Conservation (phyloP, 2,329 filamentous ascomycete genomes). For the Monosporascus ibericus region DNA sequence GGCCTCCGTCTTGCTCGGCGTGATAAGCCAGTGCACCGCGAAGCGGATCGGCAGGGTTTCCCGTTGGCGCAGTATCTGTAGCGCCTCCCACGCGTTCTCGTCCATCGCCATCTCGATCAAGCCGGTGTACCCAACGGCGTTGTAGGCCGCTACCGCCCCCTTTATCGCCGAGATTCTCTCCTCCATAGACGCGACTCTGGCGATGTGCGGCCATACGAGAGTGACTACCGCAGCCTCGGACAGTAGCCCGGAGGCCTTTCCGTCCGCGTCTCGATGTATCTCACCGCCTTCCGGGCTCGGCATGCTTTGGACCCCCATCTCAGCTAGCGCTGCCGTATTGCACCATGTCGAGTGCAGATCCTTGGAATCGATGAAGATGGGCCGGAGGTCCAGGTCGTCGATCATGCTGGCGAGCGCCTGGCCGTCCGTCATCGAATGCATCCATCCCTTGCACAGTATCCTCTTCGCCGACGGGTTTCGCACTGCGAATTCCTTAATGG, state of each 20-base stretch:
- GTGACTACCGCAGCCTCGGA: slow-evolving; percentile 47
- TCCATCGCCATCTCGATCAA: slow-evolving; percentile 56
- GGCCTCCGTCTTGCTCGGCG: slow-evolving; percentile 36
- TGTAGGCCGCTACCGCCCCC: slow-evolving; percentile 42
- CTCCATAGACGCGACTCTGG: slow-evolving; percentile 38
- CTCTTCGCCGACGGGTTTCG: slow-evolving; percentile 38
- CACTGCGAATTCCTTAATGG: slow-evolving; percentile 38
- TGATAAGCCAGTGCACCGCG: slow-evolving; percentile 51
- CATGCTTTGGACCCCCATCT: slow-evolving; percentile 41
- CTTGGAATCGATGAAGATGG: slow-evolving; percentile 51
- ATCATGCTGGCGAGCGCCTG: slow-evolving; percentile 42
- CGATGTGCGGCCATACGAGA: slow-evolving; percentile 49
- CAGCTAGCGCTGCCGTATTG: slow-evolving; percentile 43
- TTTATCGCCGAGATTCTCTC: slow-evolving; percentile 41
- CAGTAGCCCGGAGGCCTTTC: slow-evolving; percentile 44
- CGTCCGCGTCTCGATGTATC: slow-evolving; percentile 41
- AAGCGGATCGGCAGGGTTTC: slow-evolving; percentile 38
- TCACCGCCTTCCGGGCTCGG: slow-evolving; percentile 44
- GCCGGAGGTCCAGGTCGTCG: slow-evolving; percentile 44
- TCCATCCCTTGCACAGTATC: slow-evolving; percentile 49
- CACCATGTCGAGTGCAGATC: slow-evolving; percentile 53
- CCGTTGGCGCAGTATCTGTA: slow-evolving; percentile 33
- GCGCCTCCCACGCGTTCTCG: slow-evolving; percentile 45
- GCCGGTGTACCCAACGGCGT: slow-evolving; percentile 45
- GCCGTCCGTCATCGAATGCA: slow-evolving; percentile 49